Evolutionary conservation across 192 early-diverging fungal genomes (phyloP).

Genomic region (Linnemannia exigua): DNA sequence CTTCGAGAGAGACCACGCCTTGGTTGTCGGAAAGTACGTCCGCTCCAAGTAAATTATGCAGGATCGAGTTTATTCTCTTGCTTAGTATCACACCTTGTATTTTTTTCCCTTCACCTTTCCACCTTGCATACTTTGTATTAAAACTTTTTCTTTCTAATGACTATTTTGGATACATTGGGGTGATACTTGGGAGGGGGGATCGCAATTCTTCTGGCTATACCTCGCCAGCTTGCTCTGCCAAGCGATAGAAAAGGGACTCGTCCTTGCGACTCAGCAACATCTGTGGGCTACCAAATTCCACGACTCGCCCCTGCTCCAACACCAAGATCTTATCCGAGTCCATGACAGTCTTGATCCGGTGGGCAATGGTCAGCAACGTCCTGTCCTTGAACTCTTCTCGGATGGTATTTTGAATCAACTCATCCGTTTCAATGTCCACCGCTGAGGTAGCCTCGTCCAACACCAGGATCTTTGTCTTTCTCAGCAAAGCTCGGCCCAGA

Average conservation of each 20-base stretch:
- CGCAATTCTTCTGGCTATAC: not conserved
- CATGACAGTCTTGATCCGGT: slow-evolving; percentile 87
- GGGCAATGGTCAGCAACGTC: slow-evolving; percentile 93
- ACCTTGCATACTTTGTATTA: not conserved
- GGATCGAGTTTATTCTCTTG: not conserved
- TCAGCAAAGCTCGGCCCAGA: slow-evolving; percentile 77
- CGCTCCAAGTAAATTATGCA: slow-evolving; percentile 67
- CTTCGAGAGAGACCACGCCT: slow-evolving; percentile 99
- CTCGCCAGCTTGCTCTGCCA: slow-evolving; percentile 59
- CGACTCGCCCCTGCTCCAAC: slow-evolving; percentile 78
- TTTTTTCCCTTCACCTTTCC: slow-evolving; percentile 20
- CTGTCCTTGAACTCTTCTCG: slow-evolving; percentile 76
- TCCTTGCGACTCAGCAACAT: slow-evolving; percentile 67
- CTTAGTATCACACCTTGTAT: slow-evolving; percentile 32
- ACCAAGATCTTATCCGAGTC: slow-evolving; percentile 89
- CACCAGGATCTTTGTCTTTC: slow-evolving; percentile 65
- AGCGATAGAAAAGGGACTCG: slow-evolving; percentile 70
- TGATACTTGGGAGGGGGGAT: too few species aligned
- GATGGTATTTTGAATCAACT: slow-evolving; percentile 89
- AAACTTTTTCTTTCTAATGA: not conserved
- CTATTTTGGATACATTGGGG: not conserved
- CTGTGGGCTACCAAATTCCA: slow-evolving; percentile 86
- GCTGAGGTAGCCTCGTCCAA: slow-evolving; percentile 65
- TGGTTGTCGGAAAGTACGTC: slow-evolving; percentile 94
- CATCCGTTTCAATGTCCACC: slow-evolving; percentile 90